These are phyloP conservation scores for Breynia disticha DNA, from an alignment of 441 rosid genomes.

Conservation along the genomic window DNA sequence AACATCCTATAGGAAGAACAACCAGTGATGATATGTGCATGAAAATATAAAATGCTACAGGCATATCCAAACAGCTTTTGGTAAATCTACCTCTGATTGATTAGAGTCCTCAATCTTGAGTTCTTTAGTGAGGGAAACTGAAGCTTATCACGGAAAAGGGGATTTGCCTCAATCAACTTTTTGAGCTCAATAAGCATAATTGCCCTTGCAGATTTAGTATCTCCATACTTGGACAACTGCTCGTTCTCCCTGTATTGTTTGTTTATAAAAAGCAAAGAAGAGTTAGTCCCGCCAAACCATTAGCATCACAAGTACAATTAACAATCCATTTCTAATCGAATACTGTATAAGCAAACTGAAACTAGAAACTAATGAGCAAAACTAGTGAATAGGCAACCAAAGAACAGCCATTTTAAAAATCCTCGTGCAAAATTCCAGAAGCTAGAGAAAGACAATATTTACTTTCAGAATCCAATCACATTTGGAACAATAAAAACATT, in stretches of 20 bases:
- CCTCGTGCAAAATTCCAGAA: no score
- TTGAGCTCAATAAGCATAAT: slow-evolving; percentile 83
- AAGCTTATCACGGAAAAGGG: slow-evolving; percentile 82
- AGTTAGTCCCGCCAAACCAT: not conserved
- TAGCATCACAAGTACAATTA: not conserved
- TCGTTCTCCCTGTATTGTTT: slow-evolving; percentile 57
- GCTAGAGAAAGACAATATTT: no score
- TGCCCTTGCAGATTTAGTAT: slow-evolving; percentile 75
- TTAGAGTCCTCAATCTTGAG: slow-evolving; percentile 73
- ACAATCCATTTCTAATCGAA: slow-evolving; percentile 23
- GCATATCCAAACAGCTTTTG: not conserved
- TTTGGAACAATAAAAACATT: no score
- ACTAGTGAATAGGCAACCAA: no score
- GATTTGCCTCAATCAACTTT: slow-evolving; percentile 84
- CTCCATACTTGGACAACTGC: slow-evolving; percentile 90
- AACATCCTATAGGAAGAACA: not conserved
- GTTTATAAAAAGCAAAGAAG: not conserved
- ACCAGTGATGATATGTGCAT: not conserved
- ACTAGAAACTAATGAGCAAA: slow-evolving; percentile 21
- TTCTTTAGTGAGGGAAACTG: slow-evolving; percentile 58
- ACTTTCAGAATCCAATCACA: no score
- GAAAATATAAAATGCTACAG: not conserved
- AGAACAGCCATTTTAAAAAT: no score
- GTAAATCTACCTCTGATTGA: slow-evolving; percentile 65
- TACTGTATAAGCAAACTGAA: slow-evolving; percentile 37